A percentile compares a stretch with the other conserved stretches of the same genome.
phyloP scores from a whole-genome alignment of 2,329 filamentous ascomycete species.

The Aspergillus fructus region DNA sequence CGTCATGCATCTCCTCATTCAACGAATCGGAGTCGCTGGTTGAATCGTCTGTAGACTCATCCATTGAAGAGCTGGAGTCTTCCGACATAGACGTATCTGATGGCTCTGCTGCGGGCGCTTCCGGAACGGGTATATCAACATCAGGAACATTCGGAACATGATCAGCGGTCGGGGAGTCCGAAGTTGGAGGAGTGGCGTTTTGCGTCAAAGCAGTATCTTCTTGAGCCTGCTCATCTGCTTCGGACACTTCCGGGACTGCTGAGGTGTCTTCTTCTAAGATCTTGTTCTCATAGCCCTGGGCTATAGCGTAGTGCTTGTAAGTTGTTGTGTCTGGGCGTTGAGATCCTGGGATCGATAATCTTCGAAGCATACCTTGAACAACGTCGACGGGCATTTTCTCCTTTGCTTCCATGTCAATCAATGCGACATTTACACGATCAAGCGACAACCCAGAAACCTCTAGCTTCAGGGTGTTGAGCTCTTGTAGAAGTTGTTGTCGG shows the following conservation, averaged over 20 bases:
- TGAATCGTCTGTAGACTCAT: conserved; percentile 37
- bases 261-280: neutral
- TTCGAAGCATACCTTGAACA: conserved; percentile 22
- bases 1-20: conserved; percentile 15
- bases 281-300: neutral
- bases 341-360: neutral
- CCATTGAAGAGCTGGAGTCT: conserved; percentile 38
- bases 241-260: neutral
- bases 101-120: conserved; percentile 14
- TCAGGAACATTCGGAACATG: conserved; percentile 4
- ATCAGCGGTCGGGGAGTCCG: neutral
- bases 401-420: conserved; percentile 21
- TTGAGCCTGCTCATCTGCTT: neutral
- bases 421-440: conserved; percentile 43
- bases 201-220: neutral
- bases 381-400: conserved; percentile 13
- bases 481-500: conserved; percentile 45
- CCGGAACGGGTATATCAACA: conserved; percentile 12
- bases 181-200: neutral
- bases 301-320: conserved; percentile 5
- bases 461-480: conserved; percentile 50
- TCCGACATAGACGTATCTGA: conserved; percentile 27
- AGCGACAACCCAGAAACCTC: conserved; percentile 49
- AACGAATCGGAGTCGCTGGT: conserved; percentile 19
- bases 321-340: conserved; percentile 1